These are phyloP conservation scores for Conringia planisiliqua DNA, from an alignment of 345 rosid species.

Conservation along the genomic window DNA sequence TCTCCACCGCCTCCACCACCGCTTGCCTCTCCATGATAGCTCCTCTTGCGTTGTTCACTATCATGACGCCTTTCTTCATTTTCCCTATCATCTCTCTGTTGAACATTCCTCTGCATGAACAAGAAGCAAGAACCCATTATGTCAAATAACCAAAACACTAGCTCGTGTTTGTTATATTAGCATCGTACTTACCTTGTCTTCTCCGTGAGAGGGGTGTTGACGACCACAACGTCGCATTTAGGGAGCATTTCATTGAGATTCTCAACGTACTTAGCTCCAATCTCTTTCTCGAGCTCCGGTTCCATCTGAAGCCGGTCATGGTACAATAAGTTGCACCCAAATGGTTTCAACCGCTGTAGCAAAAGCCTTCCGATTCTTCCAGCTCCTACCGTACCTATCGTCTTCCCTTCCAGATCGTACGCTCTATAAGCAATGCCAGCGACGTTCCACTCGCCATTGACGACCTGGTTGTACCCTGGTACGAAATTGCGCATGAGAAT, in stretches of 20 bases:
- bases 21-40: constrained; percentile 93
- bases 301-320: constrained; percentile 81
- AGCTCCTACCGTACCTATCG: constrained; percentile 85
- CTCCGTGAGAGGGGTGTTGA: constrained; percentile 88
- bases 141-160: background rate
- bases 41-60: constrained; percentile 95
- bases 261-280: constrained; percentile 75
- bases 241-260: constrained; percentile 79
- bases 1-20: constrained; percentile 75
- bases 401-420: constrained; percentile 96
- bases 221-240: constrained; percentile 76
- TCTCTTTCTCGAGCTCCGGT: constrained; percentile 61
- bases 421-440: constrained; percentile 82
- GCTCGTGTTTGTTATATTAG: background rate
- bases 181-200: constrained; percentile 54
- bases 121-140: background rate
- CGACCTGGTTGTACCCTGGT: constrained; percentile 83
- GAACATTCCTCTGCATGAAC: constrained; percentile 61
- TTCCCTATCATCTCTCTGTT: constrained; percentile 72
- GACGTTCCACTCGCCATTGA: constrained; percentile 90
- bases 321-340: constrained; percentile 82
- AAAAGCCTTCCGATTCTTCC: constrained; percentile 88
- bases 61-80: constrained; percentile 81
- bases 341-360: constrained; percentile 87
- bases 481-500: constrained; percentile 83